Base-by-base conservation (phyloP, 1,284 basidiomycete genomes). In the Apiotrichum laibachii region DNA sequence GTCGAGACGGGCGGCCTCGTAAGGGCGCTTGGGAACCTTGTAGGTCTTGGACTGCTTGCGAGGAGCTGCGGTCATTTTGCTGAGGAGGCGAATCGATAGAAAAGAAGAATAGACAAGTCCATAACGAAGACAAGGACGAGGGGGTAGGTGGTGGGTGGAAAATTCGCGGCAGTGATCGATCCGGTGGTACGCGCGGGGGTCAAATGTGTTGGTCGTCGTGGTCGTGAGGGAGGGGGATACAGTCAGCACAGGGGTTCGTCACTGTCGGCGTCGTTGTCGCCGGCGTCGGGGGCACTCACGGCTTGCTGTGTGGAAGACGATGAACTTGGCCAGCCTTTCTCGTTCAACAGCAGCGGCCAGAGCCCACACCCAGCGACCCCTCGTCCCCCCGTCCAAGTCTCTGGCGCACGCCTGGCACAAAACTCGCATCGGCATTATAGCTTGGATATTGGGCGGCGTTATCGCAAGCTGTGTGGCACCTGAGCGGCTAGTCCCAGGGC, bases 21-120 rank as follows among this genome's bases (percentile, higher is more conserved):
- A 98, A 78, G 95, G 89, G 80, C 95, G 88, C 85, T 89, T 92
- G 77, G 95, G 95, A 85, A 98, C 93, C 86, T 95, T 93, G 85
- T 92, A 92, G 81, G 90, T 93, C 81, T 82, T 78, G 61, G 72
- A 75, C 65, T 76, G 57, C 57, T 59, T 59, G 39, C 55, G 42
- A n/a, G 55, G 55, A 8, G 55, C 55, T 43, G 55, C 49, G 43
- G 55, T 56, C 55, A 56, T 52, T 39, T 31, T 52, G 15, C 22
- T 21, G 33, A 5, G 33, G 5, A 9, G 33, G 3, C 33, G n/a
- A 42, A 50, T 19, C 13, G 18, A 19, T n/a, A n/a, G n/a, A n/a
- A n/a, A n/a, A n/a, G n/a, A n/a, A n/a, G n/a, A n/a, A n/a, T n/a
- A n/a, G n/a, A n/a, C n/a, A n/a, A n/a, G n/a, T n/a, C n/a, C n/a